Evolutionary conservation across 352 stramenopile genomes (phyloP).

Genomic region (Globisporangium uncinulatum): DNA sequence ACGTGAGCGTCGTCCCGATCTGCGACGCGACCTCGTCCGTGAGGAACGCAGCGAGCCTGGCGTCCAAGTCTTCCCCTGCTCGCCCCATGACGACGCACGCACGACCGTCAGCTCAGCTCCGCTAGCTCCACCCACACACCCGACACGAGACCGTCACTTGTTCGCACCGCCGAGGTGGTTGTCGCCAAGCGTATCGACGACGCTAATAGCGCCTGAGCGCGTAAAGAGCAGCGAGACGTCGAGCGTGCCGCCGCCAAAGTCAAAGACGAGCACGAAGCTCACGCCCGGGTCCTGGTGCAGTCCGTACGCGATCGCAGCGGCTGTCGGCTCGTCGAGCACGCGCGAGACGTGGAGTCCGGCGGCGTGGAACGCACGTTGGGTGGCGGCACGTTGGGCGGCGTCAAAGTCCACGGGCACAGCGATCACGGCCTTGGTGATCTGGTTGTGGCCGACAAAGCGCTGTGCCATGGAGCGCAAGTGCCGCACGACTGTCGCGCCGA

Average conservation of each 20-base stretch:
- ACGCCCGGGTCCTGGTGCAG: conserved; percentile 91
- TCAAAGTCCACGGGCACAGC: conserved; percentile 91
- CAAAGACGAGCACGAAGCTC: conserved; percentile 96
- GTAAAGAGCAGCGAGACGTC: conserved; percentile 94
- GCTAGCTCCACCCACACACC: background rate
- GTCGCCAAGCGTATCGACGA: conserved; percentile 93
- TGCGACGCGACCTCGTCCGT: conserved; percentile 65
- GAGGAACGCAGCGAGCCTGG: conserved; percentile 85
- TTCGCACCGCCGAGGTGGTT: conserved; percentile 88
- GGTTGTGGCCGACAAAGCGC: conserved; percentile 53
- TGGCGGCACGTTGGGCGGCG: conserved; percentile 82
- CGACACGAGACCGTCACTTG: background rate
- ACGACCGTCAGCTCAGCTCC: background rate
- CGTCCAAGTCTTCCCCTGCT: conserved; percentile 90
- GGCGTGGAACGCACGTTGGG: conserved; percentile 69
- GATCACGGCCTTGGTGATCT: conserved; percentile 81
- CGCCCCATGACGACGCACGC: conserved; percentile 23
- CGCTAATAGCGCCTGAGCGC: conserved; percentile 89
- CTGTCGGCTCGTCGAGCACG: conserved; percentile 97
- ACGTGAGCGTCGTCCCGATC: conserved; percentile 26
- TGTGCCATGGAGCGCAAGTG: conserved; percentile 43
- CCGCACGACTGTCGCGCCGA: conserved; percentile 36
- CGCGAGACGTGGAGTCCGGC: conserved; percentile 94
- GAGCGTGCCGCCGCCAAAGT: conserved; percentile 96
- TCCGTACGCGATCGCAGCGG: conserved; percentile 97